Evolutionary conservation across 2,329 filamentous ascomycete genomes (phyloP), one percentile per base, ranked within the genome.

Genomic region (Phaeosphaeriaceae sp.): DNA sequence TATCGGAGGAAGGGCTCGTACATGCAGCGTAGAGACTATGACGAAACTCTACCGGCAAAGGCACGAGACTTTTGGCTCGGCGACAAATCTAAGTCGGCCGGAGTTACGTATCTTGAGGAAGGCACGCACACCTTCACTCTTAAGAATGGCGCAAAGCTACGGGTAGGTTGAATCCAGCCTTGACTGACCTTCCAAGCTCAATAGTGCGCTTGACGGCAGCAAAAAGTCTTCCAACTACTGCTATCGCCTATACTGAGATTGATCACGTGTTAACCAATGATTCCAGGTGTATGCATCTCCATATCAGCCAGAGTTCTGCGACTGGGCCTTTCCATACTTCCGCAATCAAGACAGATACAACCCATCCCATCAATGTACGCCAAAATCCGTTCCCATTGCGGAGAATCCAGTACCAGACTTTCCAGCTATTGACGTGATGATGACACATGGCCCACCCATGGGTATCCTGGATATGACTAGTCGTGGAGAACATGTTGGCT

Each of bases 381-480:
- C 72, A 0, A 59, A 60, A 17, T 58, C 71, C 6, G 57, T 54
- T 17, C 67, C 60, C 3, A 78, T 78, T 55, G 76, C 66, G 17
- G 65, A 66, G 9, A 75, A 74, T 25, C 80, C 81, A 0, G 70
- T 84, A 17, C 81, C 83, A 0, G 76, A 80, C 27, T 82, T 70
- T 52, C 76, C 79, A 0, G 65, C 60, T 1, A 70, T 86, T 21
- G 86, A 89, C 68, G 78, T 89, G 7, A 77, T 88, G 61, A 80
- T 89, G 66, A 89, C 87, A 0, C 87, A 89, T 66, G 86, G 86
- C 0, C 87, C 87, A 2, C 86, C 87, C 0, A 69, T 75, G 21
- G 78, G 77, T 0, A 70, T 84, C 2, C 74, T 87, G 2, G 87
- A 89, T 63, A 56, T 62, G n/a, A 77, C 75, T 1, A 59, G 40